Evolutionary conservation across 306 rosid genomes (phyloP), one percentile per base, ranked within the genome.

Genomic region (Rosa lucieae): DNA sequence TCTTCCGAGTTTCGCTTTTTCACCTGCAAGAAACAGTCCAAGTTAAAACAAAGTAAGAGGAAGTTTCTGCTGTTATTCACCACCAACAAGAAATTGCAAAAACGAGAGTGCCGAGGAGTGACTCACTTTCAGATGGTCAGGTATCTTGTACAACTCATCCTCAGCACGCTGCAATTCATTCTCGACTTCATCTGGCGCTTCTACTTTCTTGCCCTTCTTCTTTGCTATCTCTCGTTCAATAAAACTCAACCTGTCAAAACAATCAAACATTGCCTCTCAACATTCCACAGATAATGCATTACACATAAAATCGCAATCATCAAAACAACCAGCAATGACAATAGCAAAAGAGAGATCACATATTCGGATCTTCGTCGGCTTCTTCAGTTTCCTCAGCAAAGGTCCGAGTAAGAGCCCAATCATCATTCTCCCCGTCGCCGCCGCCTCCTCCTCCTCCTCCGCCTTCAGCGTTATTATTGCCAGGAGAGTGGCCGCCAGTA

Each of bases 301-400:
- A 44, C 21, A 15, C 58, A 52, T 17, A 0, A 52, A 11, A 46
- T 2, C 21, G 13, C 58, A 52, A 18, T 52, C 61, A 55, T 26
- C 63, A 52, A 32, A 49, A 17, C 43, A 78, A 77, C 40, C 49
- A 67, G 5, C 39, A 69, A 79, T 47, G 8, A 43, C 10, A 69
- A 51, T 7, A 26, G 46, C 51, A 56, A 5, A 53, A 23, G 26
- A 21, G 23, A 76, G 17, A 42, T 42, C 75, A 95, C 99, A 95
- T 92, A 83, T 92, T 95, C 77, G 98, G 99, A 82, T 95, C 99
- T 88, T 95, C 99, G 75, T 79, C 92, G 91, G 90, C 83, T 72
- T 87, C 96, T 20, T 97, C 94, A 13, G 98, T 89, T 81, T 95
- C 99, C 87, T 95, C 98, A 78, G 99, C 99, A 23, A 95, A 95